Evolutionary conservation across 1,139 yeast genomes (phyloP), one percentile per base, ranked within the genome.

Genomic region (Suhomyces anneliseae): DNA sequence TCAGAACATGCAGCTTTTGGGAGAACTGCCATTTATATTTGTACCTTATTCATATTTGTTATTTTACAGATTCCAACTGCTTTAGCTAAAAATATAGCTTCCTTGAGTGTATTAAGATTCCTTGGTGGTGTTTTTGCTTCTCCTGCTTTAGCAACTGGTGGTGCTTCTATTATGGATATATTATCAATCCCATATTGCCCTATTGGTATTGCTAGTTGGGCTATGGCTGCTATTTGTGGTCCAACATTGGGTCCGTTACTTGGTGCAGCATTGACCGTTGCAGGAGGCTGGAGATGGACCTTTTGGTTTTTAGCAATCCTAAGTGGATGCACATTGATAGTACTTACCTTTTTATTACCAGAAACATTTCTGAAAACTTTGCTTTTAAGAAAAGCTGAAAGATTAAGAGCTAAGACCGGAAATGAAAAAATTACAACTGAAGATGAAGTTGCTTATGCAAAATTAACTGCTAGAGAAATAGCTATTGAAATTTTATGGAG

Each of bases 1-100:
- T 62, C 71, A n/a, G 76, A 70, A 53, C 61, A 69, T 48, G 68
- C 70, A 6, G 65, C 65, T 19, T 74, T 82, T 45, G 89, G 90
- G 3, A 69, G 90, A 52, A 78, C 76, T 43, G 57, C 69, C 29
- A 57, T 69, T 39, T 70, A 70, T 51, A 53, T 67, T 38, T 42
- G 54, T 31, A 61, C 70, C 5, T 55, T 67, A 26, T 58, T 67
- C 46, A 42, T 69, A 2, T 68, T 61, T 47, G 54, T 60, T 49
- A 58, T 69, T 32, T 56, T 70, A 40, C 74, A 69, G 52, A 64
- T 70, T 31, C 56, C 56, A n/a, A 53, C 56, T 27, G 74, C 74
- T 6, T 59, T 67, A 38, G 50, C 58, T 4, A 49, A 56, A 24
- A 63, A 65, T 46, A 64, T 70, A 38, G 65, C 68, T 8, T 62